Evolutionary conservation across 495 filamentous ascomycete species (phyloP).

Genomic region (Penicillium flavigenum): DNA sequence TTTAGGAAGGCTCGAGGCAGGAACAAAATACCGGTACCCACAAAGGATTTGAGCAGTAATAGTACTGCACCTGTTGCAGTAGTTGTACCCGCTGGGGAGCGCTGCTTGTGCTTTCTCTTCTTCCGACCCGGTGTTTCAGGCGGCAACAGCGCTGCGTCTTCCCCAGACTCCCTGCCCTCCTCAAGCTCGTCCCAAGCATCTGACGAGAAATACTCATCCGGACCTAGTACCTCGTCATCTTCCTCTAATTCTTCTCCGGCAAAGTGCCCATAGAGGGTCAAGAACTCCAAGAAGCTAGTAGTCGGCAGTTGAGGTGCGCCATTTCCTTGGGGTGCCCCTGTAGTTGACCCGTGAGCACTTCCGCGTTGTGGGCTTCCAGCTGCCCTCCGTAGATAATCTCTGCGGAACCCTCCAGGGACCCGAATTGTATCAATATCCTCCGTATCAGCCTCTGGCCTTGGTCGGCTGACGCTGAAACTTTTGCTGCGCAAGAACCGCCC

Average conservation of each 20-base stretch:
- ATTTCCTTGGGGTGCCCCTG: constrained; percentile 36
- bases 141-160: constrained; percentile 77
- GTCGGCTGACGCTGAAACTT: constrained; percentile 77
- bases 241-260: constrained; percentile 95
- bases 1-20: constrained; percentile 90
- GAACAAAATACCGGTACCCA: constrained; percentile 97
- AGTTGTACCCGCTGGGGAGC: constrained; percentile 68
- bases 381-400: constrained; percentile 77
- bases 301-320: constrained; percentile 69
- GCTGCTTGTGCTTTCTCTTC: constrained; percentile 67
- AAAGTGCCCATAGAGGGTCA: constrained; percentile 94
- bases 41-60: constrained; percentile 91
- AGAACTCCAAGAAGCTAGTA: constrained; percentile 89
- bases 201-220: constrained; percentile 81
- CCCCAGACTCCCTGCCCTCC: constrained; percentile 70
- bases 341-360: constrained; percentile 42
- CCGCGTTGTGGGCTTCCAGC: constrained; percentile 58
- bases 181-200: constrained; percentile 59
- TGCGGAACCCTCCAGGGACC: constrained; percentile 86
- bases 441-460: constrained; percentile 71
- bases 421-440: constrained; percentile 86
- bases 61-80: constrained; percentile 71
- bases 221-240: constrained; percentile 82
- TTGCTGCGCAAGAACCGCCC: constrained; percentile 64
- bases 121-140: constrained; percentile 61